Base-by-base conservation (phyloP, 257 asterid genomes). In the Plectranthus barbatus region DNA sequence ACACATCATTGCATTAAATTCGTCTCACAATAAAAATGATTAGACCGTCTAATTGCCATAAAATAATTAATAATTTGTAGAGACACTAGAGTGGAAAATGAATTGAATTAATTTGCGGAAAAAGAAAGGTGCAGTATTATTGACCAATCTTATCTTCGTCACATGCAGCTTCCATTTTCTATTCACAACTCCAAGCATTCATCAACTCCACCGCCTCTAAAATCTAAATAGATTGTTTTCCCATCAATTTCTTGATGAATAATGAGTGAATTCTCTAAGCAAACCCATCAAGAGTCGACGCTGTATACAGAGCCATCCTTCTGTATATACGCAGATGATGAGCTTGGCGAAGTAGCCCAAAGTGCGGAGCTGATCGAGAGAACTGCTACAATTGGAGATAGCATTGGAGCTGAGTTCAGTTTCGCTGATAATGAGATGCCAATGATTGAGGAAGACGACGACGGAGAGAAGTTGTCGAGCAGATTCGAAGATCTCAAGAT, bases 231-330 rank as follows among this genome's bases (percentile, higher is more conserved):
- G 41, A 5, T 9, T 9, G 36, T 56, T 56, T 17, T 2, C 14
- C 48, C 45, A 3, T n/a, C 51, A 1, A 7, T 59, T 39, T 57
- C 13, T 29, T 54, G 6, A 37, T 11, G 4, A 36, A 18, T 5
- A 20, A 44, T 37, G 70, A 59, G 34, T 23, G 71, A 49, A 50
- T 70, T 71, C 37, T 50, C 57, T 36, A 34, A 63, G 50, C 33
- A 68, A 20, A 45, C 53, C 58, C 49, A 63, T 15, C 29, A 48
- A 24, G 64, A 57, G 10, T 46, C 71, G 23, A 61, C 78, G 74
- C 64, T 90, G 75, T 84, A 57, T 6, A 80, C 87, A 4, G 95
- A 85, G 59, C 83, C 92, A 17, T 90, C 97, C 1, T 80, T 90
- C 61, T 72, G 81, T 2, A 82, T 87, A 20, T 89, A 89, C 64